Evolutionary conservation across 768 basidiomycete genomes (phyloP), one percentile per base, ranked within the genome.

Genomic region (Candolleomyces eurysporus): DNA sequence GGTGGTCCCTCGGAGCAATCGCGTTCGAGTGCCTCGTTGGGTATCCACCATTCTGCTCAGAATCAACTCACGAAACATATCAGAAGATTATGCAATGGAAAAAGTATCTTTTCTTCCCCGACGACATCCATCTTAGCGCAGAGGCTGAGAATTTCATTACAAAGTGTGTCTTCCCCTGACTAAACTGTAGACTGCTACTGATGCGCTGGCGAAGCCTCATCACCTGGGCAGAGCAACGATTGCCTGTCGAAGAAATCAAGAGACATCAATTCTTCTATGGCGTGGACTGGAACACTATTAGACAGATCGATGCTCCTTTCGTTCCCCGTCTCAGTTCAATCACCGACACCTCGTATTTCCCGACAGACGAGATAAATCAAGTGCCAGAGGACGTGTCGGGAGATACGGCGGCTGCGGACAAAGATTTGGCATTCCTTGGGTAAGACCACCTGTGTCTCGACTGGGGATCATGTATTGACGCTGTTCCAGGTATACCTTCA

Each of bases 1-100:
- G 96, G 95, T 99, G 97, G 97, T 97, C 96, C 8, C 82, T 98
- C 31, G 97, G 97, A 5, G 93, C 95, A 17, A 98, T 98, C 79
- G 96, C 94, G 91, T 99, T 97, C 72, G 96, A 98, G 75, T 97
- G 91, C 74, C 78, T 98, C 22, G 93, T 98, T 65, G 97, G 97
- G 59, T 98, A 97, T 74, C 94, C 96, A 22, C 95, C 94, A 0
- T 96, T 98, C 79, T 98, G 94, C 74, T 94, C 79, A 48, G 95
- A 98, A 72, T 91, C 91, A 57, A 95, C 97, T 21, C 94, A 96
- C 67, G 96, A 98, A 66, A 98, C 96, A 22, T 99, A 99, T 74
- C 88, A 96, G 69, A 98, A 98, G 77, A 98, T 98, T 65, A 88
- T 96, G 76, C 90, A 96, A 71, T 99, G 96, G 97, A 82, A 84